phyloP scores from a whole-genome alignment of 345 rosid species.

The Brassica nigra region DNA sequence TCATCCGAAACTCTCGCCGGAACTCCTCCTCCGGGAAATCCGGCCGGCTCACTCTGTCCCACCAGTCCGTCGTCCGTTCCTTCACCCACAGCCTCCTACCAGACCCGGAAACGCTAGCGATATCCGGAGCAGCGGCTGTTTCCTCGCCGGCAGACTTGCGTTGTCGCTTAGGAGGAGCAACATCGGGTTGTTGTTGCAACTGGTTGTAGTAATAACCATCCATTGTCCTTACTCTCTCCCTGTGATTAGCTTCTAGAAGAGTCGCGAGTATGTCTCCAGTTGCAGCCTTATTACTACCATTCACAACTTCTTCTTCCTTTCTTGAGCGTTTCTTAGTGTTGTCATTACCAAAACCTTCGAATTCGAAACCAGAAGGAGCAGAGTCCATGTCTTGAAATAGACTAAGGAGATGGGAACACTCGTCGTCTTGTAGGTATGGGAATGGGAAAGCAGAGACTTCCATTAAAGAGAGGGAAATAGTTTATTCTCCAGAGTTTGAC shows the following conservation, averaged over 20 bases:
- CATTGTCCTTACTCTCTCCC: conserved; percentile 41
- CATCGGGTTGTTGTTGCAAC: conserved; percentile 35
- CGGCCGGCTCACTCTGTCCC: conserved; percentile 65
- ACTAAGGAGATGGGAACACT: conserved; percentile 39
- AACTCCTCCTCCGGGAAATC: conserved; percentile 76
- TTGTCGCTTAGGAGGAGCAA: conserved; percentile 45
- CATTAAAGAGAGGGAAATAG: conserved; percentile 30
- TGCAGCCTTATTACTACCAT: conserved; percentile 27
- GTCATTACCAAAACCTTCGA: conserved; percentile 34
- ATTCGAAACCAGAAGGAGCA: conserved; percentile 46
- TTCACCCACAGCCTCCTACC: no score
- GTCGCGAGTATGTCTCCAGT: conserved; percentile 53
- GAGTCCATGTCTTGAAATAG: conserved; percentile 45
- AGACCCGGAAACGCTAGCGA: conserved; percentile 8
- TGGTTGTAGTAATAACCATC: conserved; percentile 45
- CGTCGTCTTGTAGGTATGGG: conserved; percentile 57
- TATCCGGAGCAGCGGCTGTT: not conserved
- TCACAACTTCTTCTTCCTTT: conserved; percentile 32
- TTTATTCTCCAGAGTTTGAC: conserved; percentile 23
- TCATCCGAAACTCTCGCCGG: conserved; percentile 71
- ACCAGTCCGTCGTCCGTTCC: conserved; percentile 81
- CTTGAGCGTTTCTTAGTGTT: conserved; percentile 45
- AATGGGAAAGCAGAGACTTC: conserved; percentile 68
- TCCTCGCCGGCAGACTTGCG: conserved; percentile 4
- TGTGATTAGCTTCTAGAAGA: conserved; percentile 56